Conservation (phyloP, 768 basidiomycete genomes). For the Mycena floridula region DNA sequence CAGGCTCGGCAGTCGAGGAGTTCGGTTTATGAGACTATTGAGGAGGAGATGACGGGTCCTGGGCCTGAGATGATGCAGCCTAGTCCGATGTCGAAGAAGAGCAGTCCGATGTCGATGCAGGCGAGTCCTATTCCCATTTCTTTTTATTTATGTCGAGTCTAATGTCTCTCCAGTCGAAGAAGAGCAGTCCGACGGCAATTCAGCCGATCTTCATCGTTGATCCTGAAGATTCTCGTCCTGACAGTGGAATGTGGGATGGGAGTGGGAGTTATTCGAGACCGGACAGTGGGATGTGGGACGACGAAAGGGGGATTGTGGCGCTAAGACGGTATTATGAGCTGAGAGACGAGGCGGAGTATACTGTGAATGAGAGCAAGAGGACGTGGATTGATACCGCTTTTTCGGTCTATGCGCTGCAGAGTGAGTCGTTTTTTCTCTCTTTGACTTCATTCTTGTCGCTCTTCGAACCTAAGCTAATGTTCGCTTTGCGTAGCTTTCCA, state of each 20-base stretch:
- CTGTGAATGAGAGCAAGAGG: constrained; percentile 64
- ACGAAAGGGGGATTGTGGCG: constrained; percentile 59
- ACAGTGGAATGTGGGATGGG: constrained; percentile 53
- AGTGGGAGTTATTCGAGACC: constrained; percentile 43
- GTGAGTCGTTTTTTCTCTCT: too few relatives aligned
- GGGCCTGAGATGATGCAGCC: constrained; percentile 20
- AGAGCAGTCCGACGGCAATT: constrained; percentile 28
- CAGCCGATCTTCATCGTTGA: constrained; percentile 53
- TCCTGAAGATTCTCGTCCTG: constrained; percentile 38
- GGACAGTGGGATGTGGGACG: constrained; percentile 51
- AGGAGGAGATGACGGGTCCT: constrained; percentile 52
- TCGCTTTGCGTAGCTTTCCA: too few relatives aligned
- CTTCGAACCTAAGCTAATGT: too few relatives aligned
- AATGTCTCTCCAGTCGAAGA: constrained; percentile 28
- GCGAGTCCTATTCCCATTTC: too few relatives aligned
- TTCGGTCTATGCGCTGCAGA: constrained; percentile 65
- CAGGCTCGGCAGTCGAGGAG: constrained; percentile 55
- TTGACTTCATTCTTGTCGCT: too few relatives aligned
- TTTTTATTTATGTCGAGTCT: too few relatives aligned
- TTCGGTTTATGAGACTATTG: constrained; percentile 76
- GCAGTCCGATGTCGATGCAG: constrained; percentile 29
- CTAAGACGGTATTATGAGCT: constrained; percentile 64
- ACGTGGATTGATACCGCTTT: constrained; percentile 68
- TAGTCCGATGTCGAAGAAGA: constrained; percentile 30
- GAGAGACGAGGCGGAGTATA: too few relatives aligned